These are phyloP conservation scores for Rhododendron ovatum DNA, from an alignment of 148 eudicot species.

Conservation along the genomic window DNA sequence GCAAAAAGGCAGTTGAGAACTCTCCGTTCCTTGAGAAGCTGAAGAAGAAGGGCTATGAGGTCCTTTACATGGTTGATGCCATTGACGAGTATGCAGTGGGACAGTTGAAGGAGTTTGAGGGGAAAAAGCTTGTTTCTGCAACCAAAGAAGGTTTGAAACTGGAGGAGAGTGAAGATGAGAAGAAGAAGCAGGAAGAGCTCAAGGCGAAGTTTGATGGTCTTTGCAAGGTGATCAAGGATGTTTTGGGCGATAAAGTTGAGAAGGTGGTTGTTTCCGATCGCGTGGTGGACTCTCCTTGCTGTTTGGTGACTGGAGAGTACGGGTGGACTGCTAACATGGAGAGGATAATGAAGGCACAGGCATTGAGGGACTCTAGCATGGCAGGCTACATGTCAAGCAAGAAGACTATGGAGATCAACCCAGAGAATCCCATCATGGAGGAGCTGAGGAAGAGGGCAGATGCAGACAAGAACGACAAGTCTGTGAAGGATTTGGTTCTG, in stretches of 20 bases:
- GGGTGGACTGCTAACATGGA: slow-evolving; percentile 95
- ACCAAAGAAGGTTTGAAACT: slow-evolving; percentile 83
- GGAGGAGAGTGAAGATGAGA: slow-evolving; percentile 73
- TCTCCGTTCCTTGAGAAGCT: slow-evolving; percentile 86
- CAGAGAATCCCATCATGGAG: slow-evolving; percentile 79
- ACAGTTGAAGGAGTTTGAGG: slow-evolving; percentile 79
- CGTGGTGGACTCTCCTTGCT: slow-evolving; percentile 81
- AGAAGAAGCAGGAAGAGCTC: slow-evolving; percentile 48
- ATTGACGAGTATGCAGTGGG: slow-evolving; percentile 86
- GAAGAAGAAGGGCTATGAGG: slow-evolving; percentile 77
- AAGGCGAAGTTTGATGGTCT: slow-evolving; percentile 74
- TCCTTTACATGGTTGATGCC: slow-evolving; percentile 79
- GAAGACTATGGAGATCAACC: slow-evolving; percentile 92
- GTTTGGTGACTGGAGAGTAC: slow-evolving; percentile 80
- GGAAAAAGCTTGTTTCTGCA: slow-evolving; percentile 78
- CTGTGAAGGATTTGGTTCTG: slow-evolving; percentile 73
- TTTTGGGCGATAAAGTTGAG: slow-evolving; percentile 67
- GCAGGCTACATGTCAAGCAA: slow-evolving; percentile 84
- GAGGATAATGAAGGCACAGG: slow-evolving; percentile 79
- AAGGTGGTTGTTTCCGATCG: slow-evolving; percentile 80
- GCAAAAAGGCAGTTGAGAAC: slow-evolving; percentile 88
- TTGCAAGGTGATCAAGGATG: slow-evolving; percentile 85
- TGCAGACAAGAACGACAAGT: slow-evolving; percentile 87
- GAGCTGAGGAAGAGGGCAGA: slow-evolving; percentile 87
- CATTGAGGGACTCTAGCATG: slow-evolving; percentile 80